Conservation (phyloP, 495 filamentous ascomycete genomes). For the Monascus purpureus region DNA sequence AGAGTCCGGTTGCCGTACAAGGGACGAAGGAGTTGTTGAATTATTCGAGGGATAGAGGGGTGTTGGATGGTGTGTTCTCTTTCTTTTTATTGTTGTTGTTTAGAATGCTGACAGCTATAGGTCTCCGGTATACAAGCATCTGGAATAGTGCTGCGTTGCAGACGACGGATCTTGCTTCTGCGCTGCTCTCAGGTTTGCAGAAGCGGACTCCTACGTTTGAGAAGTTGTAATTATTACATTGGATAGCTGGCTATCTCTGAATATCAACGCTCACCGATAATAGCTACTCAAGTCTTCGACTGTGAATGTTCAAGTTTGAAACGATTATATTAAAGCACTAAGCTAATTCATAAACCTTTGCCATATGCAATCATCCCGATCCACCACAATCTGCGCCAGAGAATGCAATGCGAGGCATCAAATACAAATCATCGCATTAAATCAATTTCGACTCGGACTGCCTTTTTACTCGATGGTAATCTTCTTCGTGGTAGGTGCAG, state of each 20-base stretch:
- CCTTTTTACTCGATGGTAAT: slow-evolving; percentile 46
- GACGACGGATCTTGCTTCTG: slow-evolving; percentile 59
- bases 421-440: too few species aligned
- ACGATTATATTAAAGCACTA: too few species aligned
- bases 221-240: slow-evolving; percentile 47
- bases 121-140: slow-evolving; percentile 65
- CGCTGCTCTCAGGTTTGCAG: slow-evolving; percentile 60
- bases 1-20: slow-evolving; percentile 86
- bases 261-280: too few species aligned
- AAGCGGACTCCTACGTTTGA: slow-evolving; percentile 74
- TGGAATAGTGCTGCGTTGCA: slow-evolving; percentile 84
- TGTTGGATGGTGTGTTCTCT: slow-evolving; percentile 52
- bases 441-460: too few species aligned
- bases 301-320: too few species aligned
- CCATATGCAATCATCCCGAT: too few species aligned
- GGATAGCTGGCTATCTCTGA: too few species aligned
- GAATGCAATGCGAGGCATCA: too few species aligned
- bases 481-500: slow-evolving; percentile 34
- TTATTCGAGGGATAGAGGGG: slow-evolving; percentile 62
- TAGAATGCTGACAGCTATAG: slow-evolving; percentile 2
- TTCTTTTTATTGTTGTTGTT: slow-evolving; percentile 1
- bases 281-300: too few species aligned
- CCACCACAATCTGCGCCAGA: too few species aligned
- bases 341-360: too few species aligned
- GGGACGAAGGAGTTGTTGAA: slow-evolving; percentile 91